Percentiles rank a stretch among this genome's conserved stretches.
phyloP scores from a whole-genome alignment of 2,329 filamentous ascomycete species.

The Fusarium penzigii region DNA sequence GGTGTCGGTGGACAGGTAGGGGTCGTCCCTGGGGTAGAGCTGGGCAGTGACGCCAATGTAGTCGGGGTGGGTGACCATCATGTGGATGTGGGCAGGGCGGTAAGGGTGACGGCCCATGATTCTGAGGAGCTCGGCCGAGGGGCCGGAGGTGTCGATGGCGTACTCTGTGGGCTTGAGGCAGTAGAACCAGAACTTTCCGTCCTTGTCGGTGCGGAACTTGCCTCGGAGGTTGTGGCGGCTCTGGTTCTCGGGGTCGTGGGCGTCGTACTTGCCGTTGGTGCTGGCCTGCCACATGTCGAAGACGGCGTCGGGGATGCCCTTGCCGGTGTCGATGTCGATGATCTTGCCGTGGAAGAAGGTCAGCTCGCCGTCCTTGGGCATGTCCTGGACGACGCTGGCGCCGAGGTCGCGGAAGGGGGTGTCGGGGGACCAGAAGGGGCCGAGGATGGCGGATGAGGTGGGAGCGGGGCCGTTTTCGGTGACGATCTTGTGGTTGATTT shows the following conservation, averaged over 20 bases:
- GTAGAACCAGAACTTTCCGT: conserved; percentile 73
- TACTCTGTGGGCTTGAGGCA: conserved; percentile 75
- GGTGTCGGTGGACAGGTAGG: conserved; percentile 55
- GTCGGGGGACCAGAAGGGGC: conserved; percentile 76
- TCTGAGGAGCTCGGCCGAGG: conserved; percentile 42
- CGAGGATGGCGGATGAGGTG: conserved; percentile 75
- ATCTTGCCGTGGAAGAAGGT: conserved; percentile 71
- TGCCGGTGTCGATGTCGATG: conserved; percentile 63
- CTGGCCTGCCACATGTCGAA: conserved; percentile 80
- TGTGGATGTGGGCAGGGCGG: conserved; percentile 53
- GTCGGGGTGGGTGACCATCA: conserved; percentile 59
- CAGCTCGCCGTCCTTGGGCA: conserved; percentile 57
- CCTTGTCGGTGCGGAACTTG: conserved; percentile 70
- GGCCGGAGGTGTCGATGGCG: conserved; percentile 66
- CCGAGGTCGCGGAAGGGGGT: conserved; percentile 71
- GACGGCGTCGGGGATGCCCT: conserved; percentile 66
- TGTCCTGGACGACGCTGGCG: conserved; percentile 65
- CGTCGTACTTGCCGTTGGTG: conserved; percentile 74
- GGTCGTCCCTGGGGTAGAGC: conserved; percentile 70
- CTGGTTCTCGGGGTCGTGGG: conserved; percentile 73
- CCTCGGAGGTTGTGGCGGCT: conserved; percentile 73
- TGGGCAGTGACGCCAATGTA: conserved; percentile 75
- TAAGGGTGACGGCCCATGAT: conserved; percentile 52
- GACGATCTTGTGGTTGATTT: conserved; percentile 64
- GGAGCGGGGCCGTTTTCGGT: conserved; percentile 62